These are phyloP conservation scores for Lepidium aucheri DNA, from an alignment of 345 rosid genomes.

Conservation along the genomic window DNA sequence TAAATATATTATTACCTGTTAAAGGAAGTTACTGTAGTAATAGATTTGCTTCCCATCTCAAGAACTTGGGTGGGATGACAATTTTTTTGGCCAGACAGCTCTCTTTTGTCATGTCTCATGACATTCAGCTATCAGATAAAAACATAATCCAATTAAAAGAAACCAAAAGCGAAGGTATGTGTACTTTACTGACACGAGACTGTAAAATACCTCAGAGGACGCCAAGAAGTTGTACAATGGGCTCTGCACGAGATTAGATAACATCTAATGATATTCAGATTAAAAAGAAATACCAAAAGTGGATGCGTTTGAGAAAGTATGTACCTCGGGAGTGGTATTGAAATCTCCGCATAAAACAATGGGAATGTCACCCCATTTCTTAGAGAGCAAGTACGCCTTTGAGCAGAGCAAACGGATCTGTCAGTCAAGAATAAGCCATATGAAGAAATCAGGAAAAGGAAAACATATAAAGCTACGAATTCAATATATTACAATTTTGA, in stretches of 20 bases:
- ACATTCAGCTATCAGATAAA: constrained; percentile 53
- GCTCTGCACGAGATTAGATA: constrained; percentile 43
- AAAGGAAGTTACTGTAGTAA: constrained; percentile 19
- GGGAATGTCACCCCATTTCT: constrained; percentile 73
- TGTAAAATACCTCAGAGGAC: constrained; percentile 48
- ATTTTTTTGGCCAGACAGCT: constrained; percentile 66
- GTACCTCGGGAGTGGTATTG: constrained; percentile 68
- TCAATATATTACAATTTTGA: not conserved
- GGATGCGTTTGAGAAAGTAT: not conserved
- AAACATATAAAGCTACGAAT: not conserved
- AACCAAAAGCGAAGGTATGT: not conserved
- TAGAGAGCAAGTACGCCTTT: constrained; percentile 54
- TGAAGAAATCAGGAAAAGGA: not conserved
- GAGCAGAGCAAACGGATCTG: constrained; percentile 53
- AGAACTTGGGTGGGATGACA: constrained; percentile 61
- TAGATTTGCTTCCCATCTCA: constrained; percentile 30
- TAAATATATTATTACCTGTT: constrained; percentile 30
- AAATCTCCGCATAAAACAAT: constrained; percentile 72
- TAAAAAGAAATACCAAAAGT: not conserved
- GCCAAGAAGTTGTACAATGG: constrained; percentile 70
- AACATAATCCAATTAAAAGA: constrained; percentile 6
- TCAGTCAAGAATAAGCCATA: not conserved
- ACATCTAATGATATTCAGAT: not conserved
- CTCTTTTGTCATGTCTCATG: constrained; percentile 43
- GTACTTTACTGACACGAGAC: not conserved